Base-by-base conservation (phyloP, 176 grass and related monocot species). In the Phoenix dactylifera region DNA sequence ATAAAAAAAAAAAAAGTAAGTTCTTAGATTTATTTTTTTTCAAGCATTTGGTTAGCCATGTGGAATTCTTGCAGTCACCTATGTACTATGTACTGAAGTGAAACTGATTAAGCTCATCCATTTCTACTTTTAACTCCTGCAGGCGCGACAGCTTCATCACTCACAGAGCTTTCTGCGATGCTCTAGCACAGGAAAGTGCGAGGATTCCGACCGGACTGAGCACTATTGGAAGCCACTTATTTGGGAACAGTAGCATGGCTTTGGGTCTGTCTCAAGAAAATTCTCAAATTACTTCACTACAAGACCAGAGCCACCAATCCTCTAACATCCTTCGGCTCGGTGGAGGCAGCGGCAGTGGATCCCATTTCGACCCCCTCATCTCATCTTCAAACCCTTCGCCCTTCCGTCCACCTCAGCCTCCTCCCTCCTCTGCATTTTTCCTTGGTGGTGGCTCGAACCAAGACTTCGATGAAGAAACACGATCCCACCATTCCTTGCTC, bases 131-230 rank as follows among this genome's bases (percentile, higher is more conserved):
- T 12, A 44, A 44, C 2, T 6, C 62, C 54, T 84, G 56, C 81
- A 97, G 92, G 84, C 83, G 92, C 64, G 92, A 97, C 77, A 97
- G 92, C 75, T 97, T 97, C 80, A 88, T 97, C 80, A 97, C 92
- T 4, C 92, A 97, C 78, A 64, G 92, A 60, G 92, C 92, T 16
- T 97, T 97, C 79, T 97, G 92, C 20, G 92, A 97, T 19, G 92
- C 87, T 5, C 70, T 97, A 4, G 75, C 92, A 2, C 92, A 97
- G 80, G 92, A 97, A 66, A 97, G 78, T 74, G 69, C 78, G 6
- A 66, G 87, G 61, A 76, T 97, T 65, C 87, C 87, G 16, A 74
- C 73, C 1, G 82, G 79, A 4, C 76, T 91, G 24, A 80, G 77
- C 25, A 74, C 57, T 70, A 71, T 91, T 50, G 73, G 77, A 85